Evolutionary conservation across 179 eudicot species (phyloP).

Genomic region (Silene noctiflora): DNA sequence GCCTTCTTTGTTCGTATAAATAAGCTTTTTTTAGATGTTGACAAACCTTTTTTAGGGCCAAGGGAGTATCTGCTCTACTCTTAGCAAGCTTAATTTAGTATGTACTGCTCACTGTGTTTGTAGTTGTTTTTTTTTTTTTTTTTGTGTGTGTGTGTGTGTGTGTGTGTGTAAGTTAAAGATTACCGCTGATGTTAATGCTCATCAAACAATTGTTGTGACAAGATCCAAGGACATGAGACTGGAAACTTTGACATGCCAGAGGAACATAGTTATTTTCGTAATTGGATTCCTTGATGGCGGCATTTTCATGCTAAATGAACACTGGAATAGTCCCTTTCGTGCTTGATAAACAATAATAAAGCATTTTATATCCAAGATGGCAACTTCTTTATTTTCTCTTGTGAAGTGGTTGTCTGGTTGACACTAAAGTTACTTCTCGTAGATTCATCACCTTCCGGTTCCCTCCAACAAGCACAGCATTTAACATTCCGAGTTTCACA

Average conservation of each 20-base stretch:
- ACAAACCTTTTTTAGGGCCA: background rate
- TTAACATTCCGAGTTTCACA: background rate
- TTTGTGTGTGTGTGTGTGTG: too few relatives aligned
- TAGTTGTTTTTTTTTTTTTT: background rate
- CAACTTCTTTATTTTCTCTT: slow-evolving; percentile 1
- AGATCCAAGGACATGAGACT: too few relatives aligned
- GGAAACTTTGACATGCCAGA: too few relatives aligned
- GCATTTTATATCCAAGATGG: background rate
- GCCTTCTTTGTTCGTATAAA: background rate
- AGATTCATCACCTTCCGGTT: background rate
- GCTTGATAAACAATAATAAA: background rate
- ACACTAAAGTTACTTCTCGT: background rate
- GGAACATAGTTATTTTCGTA: too few relatives aligned
- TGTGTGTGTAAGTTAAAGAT: too few relatives aligned
- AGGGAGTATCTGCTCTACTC: background rate
- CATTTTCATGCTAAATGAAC: background rate
- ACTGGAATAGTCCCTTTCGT: background rate
- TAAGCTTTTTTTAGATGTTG: background rate
- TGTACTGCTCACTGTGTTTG: background rate
- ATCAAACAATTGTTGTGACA: background rate
- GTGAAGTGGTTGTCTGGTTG: background rate
- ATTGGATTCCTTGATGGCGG: background rate
- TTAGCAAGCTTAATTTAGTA: background rate
- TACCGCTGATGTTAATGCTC: background rate
- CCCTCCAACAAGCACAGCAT: background rate